Conservation (phyloP, 768 basidiomycete genomes). For the Suillus subluteus region DNA sequence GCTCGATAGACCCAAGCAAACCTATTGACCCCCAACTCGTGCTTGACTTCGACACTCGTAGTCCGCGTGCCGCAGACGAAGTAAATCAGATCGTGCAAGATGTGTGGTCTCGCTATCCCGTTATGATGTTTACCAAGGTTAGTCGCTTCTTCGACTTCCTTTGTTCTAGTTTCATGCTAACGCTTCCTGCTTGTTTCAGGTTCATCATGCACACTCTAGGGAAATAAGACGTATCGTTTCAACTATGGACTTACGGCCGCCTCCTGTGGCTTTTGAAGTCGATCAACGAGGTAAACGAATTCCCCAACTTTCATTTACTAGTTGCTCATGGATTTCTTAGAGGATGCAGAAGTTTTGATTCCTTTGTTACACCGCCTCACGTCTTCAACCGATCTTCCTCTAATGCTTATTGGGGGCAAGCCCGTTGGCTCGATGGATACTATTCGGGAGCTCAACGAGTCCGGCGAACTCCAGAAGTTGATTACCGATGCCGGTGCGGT, state of each 20-base stretch:
- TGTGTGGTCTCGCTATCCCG: constrained; percentile 74
- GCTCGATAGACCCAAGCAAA: constrained; percentile 58
- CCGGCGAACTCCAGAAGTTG: constrained; percentile 54
- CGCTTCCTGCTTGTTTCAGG: constrained; percentile 38
- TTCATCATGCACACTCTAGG: constrained; percentile 65
- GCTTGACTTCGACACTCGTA: constrained; percentile 81
- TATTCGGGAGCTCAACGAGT: constrained; percentile 52
- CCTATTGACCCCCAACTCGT: constrained; percentile 83
- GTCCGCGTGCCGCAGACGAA: constrained; percentile 61
- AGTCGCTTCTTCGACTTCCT: constrained; percentile 18
- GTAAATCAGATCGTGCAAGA: constrained; percentile 60
- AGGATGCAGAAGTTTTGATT: constrained; percentile 64
- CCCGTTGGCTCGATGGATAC: constrained; percentile 54
- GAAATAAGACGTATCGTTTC: constrained; percentile 66
- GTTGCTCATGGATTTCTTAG: constrained; percentile 25
- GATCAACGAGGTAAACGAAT: constrained; percentile 54
- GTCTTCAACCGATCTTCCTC: constrained; percentile 53
- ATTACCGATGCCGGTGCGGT: constrained; percentile 61
- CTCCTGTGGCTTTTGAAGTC: constrained; percentile 69
- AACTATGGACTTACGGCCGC: constrained; percentile 59
- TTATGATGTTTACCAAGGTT: constrained; percentile 78
- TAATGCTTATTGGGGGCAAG: constrained; percentile 71
- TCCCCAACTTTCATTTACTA: not conserved
- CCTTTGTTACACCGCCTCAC: constrained; percentile 70
- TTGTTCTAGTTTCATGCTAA: constrained; percentile 10